Evolutionary conservation across 768 basidiomycete genomes (phyloP).

Genomic region (Rickenella mellea): DNA sequence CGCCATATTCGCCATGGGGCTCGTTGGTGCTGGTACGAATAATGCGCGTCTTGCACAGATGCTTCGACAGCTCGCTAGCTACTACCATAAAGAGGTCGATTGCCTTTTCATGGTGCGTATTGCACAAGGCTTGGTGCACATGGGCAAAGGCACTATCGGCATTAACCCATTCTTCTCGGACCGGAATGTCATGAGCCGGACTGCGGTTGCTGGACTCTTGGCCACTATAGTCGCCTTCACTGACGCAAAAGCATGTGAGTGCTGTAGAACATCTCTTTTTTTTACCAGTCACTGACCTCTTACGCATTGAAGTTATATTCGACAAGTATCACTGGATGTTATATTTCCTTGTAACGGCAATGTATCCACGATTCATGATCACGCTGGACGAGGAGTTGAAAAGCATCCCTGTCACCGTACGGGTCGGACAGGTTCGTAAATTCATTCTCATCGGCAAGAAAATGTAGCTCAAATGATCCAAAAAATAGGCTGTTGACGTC

Average conservation of each 20-base stretch:
- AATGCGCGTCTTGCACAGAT: constrained; percentile 96
- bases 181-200: constrained; percentile 79
- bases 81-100: constrained; percentile 96
- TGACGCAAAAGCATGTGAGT: constrained; percentile 87
- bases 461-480: too few relatives aligned
- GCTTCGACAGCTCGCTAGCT: constrained; percentile 94
- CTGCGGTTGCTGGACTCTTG: constrained; percentile 83
- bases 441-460: background rate
- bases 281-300: background rate
- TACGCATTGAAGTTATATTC: constrained; percentile 59
- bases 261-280: background rate
- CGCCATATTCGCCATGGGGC: constrained; percentile 97
- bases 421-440: constrained; percentile 80
- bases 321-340: constrained; percentile 99
- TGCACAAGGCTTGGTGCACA: constrained; percentile 93
- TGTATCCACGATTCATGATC: constrained; percentile 98
- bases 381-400: constrained; percentile 90
- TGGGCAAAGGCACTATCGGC: constrained; percentile 98
- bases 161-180: constrained; percentile 96
- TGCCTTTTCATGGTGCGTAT: constrained; percentile 94
- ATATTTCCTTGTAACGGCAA: constrained; percentile 89
- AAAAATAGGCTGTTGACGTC: constrained; percentile 79
- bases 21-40: constrained; percentile 97
- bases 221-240: constrained; percentile 88
- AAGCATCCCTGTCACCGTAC: constrained; percentile 79